Evolutionary conservation across 768 basidiomycete genomes (phyloP).

Genomic region (Boletus tylopilopsis): DNA sequence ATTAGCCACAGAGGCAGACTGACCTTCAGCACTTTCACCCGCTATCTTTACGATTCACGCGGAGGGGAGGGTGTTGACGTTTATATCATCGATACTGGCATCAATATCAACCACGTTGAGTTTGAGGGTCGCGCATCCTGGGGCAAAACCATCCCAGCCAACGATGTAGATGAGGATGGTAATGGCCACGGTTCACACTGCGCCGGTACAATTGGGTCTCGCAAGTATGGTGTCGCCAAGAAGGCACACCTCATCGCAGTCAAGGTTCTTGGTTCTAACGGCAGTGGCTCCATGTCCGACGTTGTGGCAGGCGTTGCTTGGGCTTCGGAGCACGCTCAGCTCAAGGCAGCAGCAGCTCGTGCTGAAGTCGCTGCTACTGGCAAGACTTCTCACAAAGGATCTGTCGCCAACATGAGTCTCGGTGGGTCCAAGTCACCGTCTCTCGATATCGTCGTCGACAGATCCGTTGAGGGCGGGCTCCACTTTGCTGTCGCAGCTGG

Average conservation of each 20-base stretch:
- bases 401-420: constrained; percentile 95
- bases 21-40: constrained; percentile 75
- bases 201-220: constrained; percentile 93
- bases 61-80: constrained; percentile 96
- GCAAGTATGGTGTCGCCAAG: constrained; percentile 95
- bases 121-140: constrained; percentile 88
- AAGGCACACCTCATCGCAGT: constrained; percentile 84
- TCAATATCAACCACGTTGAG: constrained; percentile 81
- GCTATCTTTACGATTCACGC: constrained; percentile 64
- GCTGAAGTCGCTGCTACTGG: constrained; percentile 70
- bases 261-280: constrained; percentile 92
- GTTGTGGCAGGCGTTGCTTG: constrained; percentile 86
- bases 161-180: constrained; percentile 84
- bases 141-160: constrained; percentile 88
- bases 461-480: constrained; percentile 76
- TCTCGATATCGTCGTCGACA: constrained; percentile 82
- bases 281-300: constrained; percentile 92
- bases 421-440: constrained; percentile 90
- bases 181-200: constrained; percentile 97
- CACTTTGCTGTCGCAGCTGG: constrained; percentile 98
- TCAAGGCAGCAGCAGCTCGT: constrained; percentile 56
- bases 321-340: constrained; percentile 54
- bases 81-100: constrained; percentile 84
- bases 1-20: constrained; percentile 84
- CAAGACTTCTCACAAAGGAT: constrained; percentile 85